Percentiles rank a stretch among this genome's conserved stretches.
phyloP scores from a whole-genome alignment of 2,329 filamentous ascomycete genomes.

The Aspergillus ibericus region DNA sequence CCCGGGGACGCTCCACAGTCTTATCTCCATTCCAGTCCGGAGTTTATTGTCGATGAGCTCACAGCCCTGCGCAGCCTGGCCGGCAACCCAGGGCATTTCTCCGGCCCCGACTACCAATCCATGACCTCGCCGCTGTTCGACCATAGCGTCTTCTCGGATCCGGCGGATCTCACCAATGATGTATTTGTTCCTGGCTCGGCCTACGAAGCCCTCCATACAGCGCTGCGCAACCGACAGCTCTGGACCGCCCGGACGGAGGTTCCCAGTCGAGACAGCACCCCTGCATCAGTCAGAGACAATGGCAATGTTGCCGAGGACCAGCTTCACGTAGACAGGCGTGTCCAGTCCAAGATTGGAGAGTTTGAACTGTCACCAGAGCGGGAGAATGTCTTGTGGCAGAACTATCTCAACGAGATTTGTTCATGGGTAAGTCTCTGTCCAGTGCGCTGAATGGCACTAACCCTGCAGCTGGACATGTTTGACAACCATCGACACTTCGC shows the following conservation, averaged over 20 bases:
- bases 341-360: slow-evolving; percentile 17
- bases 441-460: neutral
- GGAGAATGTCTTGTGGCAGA: slow-evolving; percentile 35
- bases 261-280: slow-evolving; percentile 34
- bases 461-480: slow-evolving; percentile 53
- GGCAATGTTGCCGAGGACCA: neutral
- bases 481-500: slow-evolving; percentile 52
- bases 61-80: slow-evolving; percentile 18
- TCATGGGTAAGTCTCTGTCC: slow-evolving; percentile 23
- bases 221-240: slow-evolving; percentile 48
- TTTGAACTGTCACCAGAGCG: slow-evolving; percentile 30
- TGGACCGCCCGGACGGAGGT: slow-evolving; percentile 46
- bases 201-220: slow-evolving; percentile 50
- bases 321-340: no score
- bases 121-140: slow-evolving; percentile 26
- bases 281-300: slow-evolving; percentile 13
- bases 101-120: slow-evolving; percentile 17
- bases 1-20: slow-evolving; percentile 7
- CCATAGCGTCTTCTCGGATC: slow-evolving; percentile 26
- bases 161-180: slow-evolving; percentile 44
- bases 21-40: slow-evolving; percentile 27
- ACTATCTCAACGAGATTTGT: slow-evolving; percentile 33
- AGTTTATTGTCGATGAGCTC: slow-evolving; percentile 25
- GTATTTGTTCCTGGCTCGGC: slow-evolving; percentile 51
- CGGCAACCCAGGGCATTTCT: slow-evolving; percentile 4